Evolutionary conservation across 228 moss, liverwort and hornwort species (phyloP), one percentile per base, ranked within the genome.

Genomic region (Sphagnum magellanicum): DNA sequence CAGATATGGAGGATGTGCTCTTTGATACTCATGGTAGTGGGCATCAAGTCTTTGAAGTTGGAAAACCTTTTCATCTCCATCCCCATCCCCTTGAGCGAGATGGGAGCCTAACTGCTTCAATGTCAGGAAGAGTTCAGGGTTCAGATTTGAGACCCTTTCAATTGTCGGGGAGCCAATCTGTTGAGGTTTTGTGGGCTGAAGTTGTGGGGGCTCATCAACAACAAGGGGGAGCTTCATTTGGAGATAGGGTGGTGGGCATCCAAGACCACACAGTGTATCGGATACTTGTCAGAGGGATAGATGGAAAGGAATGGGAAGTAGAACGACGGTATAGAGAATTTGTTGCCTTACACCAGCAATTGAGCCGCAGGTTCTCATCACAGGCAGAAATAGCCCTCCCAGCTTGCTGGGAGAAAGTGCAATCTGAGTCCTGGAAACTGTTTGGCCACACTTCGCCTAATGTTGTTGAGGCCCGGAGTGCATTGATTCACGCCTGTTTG

Each of bases 391-490:
- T 85, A 52, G 74, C 53, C 57, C 97, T 97, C 65, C 97, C 97
- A 72, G 61, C 79, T 49, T 91, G 93, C 15, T 97, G 97, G 97
- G 88, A 80, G 63, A 91, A 90, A 78, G 93, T 93, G 8, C 84
- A 82, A 74, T 75, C 84, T 49, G 93, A 91, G 84, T 88, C 97
- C 12, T 88, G 93, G 52, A 97, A 93, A 63, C 70, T 90, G 71
- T 97, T 97, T 79, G 91, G 97, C 61, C 93, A 91, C 68, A 97
- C 93, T 64, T 93, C 97, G 66, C 97, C 97, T 60, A 84, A 87
- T 73, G 93, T 97, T 73, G 93, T 97, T 51, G 93, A 97, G 78
- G 72, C 87, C 66, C 78, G 97, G 64, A 97, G 97, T 81, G 91
- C 88, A 63, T 88, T 97, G 57, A 83, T 97, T 65, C 93, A 93